These are phyloP conservation scores for Chrysoporthe deuterocubensis DNA, from an alignment of 2,329 filamentous ascomycete species.

Conservation along the genomic window DNA sequence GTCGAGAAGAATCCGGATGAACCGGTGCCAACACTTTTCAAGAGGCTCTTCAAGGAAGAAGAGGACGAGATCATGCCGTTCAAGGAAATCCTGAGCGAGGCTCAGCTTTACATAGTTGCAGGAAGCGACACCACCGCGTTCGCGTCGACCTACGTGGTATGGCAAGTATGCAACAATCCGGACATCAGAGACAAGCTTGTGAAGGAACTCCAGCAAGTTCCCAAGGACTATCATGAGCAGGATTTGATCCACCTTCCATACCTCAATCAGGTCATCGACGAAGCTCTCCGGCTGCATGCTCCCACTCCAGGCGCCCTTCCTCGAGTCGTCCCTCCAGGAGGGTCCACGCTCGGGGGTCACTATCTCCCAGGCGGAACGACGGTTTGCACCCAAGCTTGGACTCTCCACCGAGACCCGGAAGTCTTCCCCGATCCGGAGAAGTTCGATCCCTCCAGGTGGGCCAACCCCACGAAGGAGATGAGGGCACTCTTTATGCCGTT, in stretches of 20 bases:
- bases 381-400: conserved; percentile 50
- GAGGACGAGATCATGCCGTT: conserved; percentile 34
- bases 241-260: conserved; percentile 44
- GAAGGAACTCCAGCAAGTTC: conserved; percentile 41
- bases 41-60: conserved; percentile 42
- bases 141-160: conserved; percentile 53
- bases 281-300: conserved; percentile 49
- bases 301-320: conserved; percentile 46
- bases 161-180: conserved; percentile 41
- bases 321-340: conserved; percentile 44
- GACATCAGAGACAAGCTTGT: conserved; percentile 39
- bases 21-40: conserved; percentile 40
- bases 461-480: conserved; percentile 36
- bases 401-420: conserved; percentile 47
- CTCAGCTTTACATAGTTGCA: conserved; percentile 50
- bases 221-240: conserved; percentile 37
- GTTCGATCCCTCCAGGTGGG: conserved; percentile 45
- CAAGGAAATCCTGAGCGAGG: conserved; percentile 45
- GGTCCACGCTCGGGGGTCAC: conserved; percentile 43
- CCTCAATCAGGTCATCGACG: conserved; percentile 48
- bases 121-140: conserved; percentile 57
- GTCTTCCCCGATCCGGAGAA: conserved; percentile 47
- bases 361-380: conserved; percentile 45
- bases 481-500: conserved; percentile 37
- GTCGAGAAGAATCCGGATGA: conserved; percentile 15